phyloP scores from a whole-genome alignment of 1,139 yeast genomes.

The Maudiozyma humilis region DNA sequence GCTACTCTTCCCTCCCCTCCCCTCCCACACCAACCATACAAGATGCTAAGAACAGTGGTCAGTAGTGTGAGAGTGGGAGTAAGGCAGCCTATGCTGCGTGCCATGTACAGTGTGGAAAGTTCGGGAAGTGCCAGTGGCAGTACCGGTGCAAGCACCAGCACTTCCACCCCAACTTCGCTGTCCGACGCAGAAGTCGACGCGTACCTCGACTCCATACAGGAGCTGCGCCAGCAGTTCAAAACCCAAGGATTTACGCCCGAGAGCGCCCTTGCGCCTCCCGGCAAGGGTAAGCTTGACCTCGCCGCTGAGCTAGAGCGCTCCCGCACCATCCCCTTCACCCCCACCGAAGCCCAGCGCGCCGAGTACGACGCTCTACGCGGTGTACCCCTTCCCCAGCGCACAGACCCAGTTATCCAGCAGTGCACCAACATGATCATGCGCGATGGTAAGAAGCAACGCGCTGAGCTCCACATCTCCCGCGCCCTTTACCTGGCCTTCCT shows the following conservation, averaged over 20 bases:
- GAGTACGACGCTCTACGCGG: slow-evolving; percentile 45
- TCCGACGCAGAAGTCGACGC: slow-evolving; percentile 55
- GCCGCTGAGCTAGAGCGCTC: slow-evolving; percentile 20
- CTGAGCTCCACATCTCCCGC: slow-evolving; percentile 63
- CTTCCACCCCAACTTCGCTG: slow-evolving; percentile 6
- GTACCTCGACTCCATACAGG: slow-evolving; percentile 55
- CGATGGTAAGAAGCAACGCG: slow-evolving; percentile 79
- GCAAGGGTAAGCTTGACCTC: slow-evolving; percentile 40
- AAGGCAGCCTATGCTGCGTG: not conserved
- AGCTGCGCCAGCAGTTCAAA: slow-evolving; percentile 42
- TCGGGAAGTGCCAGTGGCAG: not conserved
- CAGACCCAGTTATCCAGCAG: slow-evolving; percentile 66
- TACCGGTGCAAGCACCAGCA: not conserved
- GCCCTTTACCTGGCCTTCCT: slow-evolving; percentile 64
- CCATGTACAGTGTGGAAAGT: not conserved
- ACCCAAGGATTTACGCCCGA: slow-evolving; percentile 32
- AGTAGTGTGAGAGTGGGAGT: not conserved
- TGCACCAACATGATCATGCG: slow-evolving; percentile 86
- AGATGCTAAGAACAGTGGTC: not conserved
- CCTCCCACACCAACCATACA: too few species aligned
- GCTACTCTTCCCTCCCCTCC: too few species aligned
- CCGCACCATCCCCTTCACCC: slow-evolving; percentile 36
- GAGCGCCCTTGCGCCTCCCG: slow-evolving; percentile 30
- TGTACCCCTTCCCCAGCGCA: slow-evolving; percentile 51
- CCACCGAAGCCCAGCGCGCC: slow-evolving; percentile 51